phyloP scores from a whole-genome alignment of 805 yeast genomes.

The Clavispora vitiphila region DNA sequence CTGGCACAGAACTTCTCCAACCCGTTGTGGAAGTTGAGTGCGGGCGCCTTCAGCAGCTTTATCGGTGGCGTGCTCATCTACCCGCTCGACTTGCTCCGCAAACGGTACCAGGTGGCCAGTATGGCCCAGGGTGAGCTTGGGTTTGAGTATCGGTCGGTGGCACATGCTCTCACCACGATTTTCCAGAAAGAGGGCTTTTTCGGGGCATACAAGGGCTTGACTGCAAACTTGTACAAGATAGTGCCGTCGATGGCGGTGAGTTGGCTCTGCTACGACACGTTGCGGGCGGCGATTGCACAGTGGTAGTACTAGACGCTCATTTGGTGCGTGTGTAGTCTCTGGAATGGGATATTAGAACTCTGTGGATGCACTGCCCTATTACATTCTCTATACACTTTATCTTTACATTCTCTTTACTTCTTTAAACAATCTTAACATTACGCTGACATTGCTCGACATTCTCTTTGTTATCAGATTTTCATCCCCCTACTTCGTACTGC shows the following conservation, averaged over 20 bases:
- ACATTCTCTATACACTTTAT: too few species aligned
- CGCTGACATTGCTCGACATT: too few species aligned
- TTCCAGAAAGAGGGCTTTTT: constrained; percentile 66
- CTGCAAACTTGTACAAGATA: constrained; percentile 82
- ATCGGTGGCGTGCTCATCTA: constrained; percentile 86
- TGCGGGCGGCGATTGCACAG: constrained; percentile 40
- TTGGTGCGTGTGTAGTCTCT: not conserved
- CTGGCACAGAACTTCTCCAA: constrained; percentile 32
- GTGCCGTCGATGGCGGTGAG: constrained; percentile 95
- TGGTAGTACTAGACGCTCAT: constrained; percentile 20
- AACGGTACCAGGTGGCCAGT: constrained; percentile 86
- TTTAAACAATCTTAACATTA: too few species aligned
- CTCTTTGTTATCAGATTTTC: too few species aligned
- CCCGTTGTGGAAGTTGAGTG: constrained; percentile 54
- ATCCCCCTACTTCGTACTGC: too few species aligned
- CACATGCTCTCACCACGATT: constrained; percentile 68
- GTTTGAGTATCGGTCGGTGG: constrained; percentile 71
- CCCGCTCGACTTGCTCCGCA: constrained; percentile 84
- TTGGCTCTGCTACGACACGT: constrained; percentile 79
- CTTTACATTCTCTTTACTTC: too few species aligned
- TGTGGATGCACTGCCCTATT: too few species aligned
- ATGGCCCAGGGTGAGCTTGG: constrained; percentile 78
- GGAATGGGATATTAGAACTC: too few species aligned
- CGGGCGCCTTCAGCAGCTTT: constrained; percentile 88
- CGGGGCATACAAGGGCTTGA: constrained; percentile 70